Conservation (phyloP, 2,329 filamentous ascomycete genomes). For the Sporothrix sp. region DNA sequence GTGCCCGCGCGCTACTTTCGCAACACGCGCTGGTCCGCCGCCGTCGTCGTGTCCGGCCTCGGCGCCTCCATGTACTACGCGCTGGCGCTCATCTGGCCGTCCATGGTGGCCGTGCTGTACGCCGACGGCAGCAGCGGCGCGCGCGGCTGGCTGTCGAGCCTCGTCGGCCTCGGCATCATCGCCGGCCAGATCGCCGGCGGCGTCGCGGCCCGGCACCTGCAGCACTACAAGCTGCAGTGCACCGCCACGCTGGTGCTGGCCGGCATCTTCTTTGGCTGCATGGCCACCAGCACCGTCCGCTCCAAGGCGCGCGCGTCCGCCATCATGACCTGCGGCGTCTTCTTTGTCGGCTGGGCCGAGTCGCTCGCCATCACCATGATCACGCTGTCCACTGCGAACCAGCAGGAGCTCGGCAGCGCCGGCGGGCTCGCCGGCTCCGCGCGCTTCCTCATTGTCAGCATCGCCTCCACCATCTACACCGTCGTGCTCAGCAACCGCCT, state of each 20-base stretch:
- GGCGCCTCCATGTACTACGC: conserved; percentile 31
- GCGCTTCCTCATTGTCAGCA: conserved; percentile 26
- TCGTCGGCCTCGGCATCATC: conserved; percentile 23
- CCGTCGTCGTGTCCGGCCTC: conserved; percentile 25
- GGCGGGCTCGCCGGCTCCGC: conserved; percentile 28
- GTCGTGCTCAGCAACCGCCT: conserved; percentile 27
- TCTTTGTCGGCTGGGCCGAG: conserved; percentile 29
- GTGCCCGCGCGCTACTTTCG: conserved; percentile 28
- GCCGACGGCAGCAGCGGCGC: conserved; percentile 19
- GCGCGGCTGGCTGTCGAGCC: conserved; percentile 21
- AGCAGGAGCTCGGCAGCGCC: conserved; percentile 27
- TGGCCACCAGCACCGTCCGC: conserved; percentile 23
- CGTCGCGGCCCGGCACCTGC: conserved; percentile 22
- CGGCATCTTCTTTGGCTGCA: conserved; percentile 24
- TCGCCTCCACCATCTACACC: conserved; percentile 27
- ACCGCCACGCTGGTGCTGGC: conserved; percentile 22
- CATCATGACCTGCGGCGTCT: conserved; percentile 24
- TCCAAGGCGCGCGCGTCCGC: conserved; percentile 20
- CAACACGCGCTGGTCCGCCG: conserved; percentile 26
- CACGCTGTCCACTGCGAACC: conserved; percentile 26
- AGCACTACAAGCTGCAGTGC: conserved; percentile 26
- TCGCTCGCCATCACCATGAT: conserved; percentile 27
- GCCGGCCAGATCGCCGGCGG: conserved; percentile 22
- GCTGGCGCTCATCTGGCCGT: conserved; percentile 29
- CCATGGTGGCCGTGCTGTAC: conserved; percentile 27